These are phyloP conservation scores for Neurospora sp. DNA, from an alignment of 495 filamentous ascomycete genomes.

Conservation along the genomic window DNA sequence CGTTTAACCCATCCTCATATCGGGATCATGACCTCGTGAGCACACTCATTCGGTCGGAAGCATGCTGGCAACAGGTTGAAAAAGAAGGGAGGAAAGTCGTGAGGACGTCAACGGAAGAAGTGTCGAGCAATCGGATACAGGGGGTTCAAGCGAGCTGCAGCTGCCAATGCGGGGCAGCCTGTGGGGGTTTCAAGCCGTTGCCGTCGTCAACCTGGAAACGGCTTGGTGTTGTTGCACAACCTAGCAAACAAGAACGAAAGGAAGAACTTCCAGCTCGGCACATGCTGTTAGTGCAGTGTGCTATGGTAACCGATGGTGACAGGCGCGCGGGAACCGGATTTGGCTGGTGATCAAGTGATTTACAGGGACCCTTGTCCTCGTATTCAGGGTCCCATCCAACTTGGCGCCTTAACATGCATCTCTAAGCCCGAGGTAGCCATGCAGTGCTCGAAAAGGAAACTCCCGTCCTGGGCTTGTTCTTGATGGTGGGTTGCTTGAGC, in stretches of 20 bases:
- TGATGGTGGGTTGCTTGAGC: not conserved
- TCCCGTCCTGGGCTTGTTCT: not conserved
- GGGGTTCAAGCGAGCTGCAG: not conserved
- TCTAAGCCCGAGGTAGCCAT: not conserved
- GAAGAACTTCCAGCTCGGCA: not conserved
- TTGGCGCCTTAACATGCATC: not conserved
- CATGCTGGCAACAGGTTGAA: not conserved
- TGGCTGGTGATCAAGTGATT: not conserved
- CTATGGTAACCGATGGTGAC: not conserved
- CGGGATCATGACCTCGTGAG: not conserved
- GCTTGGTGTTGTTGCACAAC: not conserved
- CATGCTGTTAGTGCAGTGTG: not conserved
- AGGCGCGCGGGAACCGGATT: not conserved
- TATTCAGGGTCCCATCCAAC: not conserved
- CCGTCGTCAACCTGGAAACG: not conserved
- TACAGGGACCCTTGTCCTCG: not conserved
- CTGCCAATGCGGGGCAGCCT: not conserved
- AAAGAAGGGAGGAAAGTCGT: not conserved
- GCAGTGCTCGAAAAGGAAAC: not conserved
- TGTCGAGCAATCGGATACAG: not conserved
- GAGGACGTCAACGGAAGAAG: not conserved
- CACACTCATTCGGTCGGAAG: not conserved
- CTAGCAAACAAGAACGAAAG: not conserved
- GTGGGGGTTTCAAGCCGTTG: not conserved
- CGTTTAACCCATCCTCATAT: not conserved